Percentiles rank a stretch among this genome's conserved stretches.
These are phyloP conservation scores for Amanita subjunquillea DNA, from an alignment of 768 basidiomycete genomes.

Conservation along the genomic window DNA sequence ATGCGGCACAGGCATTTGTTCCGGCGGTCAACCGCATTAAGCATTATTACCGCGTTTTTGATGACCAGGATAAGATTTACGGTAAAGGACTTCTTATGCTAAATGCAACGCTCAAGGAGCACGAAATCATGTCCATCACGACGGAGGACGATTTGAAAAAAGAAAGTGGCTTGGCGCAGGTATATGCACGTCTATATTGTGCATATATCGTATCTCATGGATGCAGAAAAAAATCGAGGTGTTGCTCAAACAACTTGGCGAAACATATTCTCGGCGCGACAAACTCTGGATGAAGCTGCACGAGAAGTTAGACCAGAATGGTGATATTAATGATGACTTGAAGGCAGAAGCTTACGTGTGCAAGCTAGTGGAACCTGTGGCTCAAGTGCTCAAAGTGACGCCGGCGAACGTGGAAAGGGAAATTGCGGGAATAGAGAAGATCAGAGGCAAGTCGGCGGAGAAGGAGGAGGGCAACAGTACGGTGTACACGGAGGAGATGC, in stretches of 20 bases:
- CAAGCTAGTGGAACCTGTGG: slow-evolving; percentile 31
- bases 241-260: slow-evolving; percentile 34
- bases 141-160: slow-evolving; percentile 33
- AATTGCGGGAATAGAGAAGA: slow-evolving; percentile 42
- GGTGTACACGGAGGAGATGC: neutral
- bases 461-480: slow-evolving; percentile 17
- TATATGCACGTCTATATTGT: neutral
- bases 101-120: slow-evolving; percentile 42
- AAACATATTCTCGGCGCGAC: slow-evolving; percentile 37
- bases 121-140: slow-evolving; percentile 34
- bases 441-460: slow-evolving; percentile 30
- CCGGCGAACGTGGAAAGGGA: slow-evolving; percentile 43
- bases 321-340: slow-evolving; percentile 22
- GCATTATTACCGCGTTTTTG: slow-evolving; percentile 24
- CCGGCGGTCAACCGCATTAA: slow-evolving; percentile 40
- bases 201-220: slow-evolving; percentile 1
- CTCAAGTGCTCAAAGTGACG: slow-evolving; percentile 29
- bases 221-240: slow-evolving; percentile 30
- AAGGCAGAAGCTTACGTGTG: slow-evolving; percentile 4
- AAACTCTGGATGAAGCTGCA: slow-evolving; percentile 41
- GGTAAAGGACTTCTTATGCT: slow-evolving; percentile 38
- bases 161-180: slow-evolving; percentile 28
- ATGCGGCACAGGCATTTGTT: slow-evolving; percentile 33
- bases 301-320: slow-evolving; percentile 30
- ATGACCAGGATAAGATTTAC: slow-evolving; percentile 25